A percentile compares a stretch with the other conserved stretches of the same genome.
These are phyloP conservation scores for Auricularia cornea DNA, from an alignment of 768 basidiomycete species.

Conservation along the genomic window DNA sequence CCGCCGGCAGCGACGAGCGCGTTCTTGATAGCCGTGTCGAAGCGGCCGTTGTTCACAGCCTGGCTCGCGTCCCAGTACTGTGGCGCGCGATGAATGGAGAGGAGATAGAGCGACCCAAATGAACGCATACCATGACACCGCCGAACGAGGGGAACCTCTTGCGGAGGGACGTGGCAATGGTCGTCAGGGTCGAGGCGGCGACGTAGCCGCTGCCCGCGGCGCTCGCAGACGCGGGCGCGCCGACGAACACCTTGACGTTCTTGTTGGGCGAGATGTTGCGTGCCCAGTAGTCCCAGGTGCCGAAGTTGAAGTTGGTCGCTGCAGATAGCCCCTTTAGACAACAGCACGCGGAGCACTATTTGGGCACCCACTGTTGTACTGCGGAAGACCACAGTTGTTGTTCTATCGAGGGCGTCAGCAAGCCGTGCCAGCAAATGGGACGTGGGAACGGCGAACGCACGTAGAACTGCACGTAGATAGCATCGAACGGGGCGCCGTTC, in stretches of 20 bases:
- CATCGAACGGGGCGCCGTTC: conserved; percentile 57
- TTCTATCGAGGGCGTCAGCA: conserved; percentile 32
- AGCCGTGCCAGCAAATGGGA: neutral
- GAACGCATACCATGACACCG: conserved; percentile 45
- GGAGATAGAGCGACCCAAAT: neutral
- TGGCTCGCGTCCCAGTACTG: conserved; percentile 12
- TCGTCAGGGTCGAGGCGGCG: conserved; percentile 32
- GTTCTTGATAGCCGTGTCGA: conserved; percentile 39
- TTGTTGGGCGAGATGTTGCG: conserved; percentile 47
- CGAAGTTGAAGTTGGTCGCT: conserved; percentile 8
- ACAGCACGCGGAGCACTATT: neutral
- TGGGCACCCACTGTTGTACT: neutral
- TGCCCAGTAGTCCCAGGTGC: conserved; percentile 55
- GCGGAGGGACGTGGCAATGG: conserved; percentile 42
- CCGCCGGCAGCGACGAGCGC: conserved; percentile 52
- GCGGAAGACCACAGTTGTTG: conserved; percentile 46
- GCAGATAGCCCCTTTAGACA: no score
- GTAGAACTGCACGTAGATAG: conserved; percentile 54
- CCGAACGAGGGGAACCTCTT: conserved; percentile 56
- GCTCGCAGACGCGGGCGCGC: conserved; percentile 46
- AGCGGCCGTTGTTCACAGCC: conserved; percentile 8
- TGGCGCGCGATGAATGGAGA: neutral
- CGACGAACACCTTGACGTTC: conserved; percentile 56
- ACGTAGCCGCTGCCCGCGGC: conserved; percentile 58
- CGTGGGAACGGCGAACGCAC: neutral